Conservation (phyloP, 257 asterid species). For the Echium plantagineum region DNA sequence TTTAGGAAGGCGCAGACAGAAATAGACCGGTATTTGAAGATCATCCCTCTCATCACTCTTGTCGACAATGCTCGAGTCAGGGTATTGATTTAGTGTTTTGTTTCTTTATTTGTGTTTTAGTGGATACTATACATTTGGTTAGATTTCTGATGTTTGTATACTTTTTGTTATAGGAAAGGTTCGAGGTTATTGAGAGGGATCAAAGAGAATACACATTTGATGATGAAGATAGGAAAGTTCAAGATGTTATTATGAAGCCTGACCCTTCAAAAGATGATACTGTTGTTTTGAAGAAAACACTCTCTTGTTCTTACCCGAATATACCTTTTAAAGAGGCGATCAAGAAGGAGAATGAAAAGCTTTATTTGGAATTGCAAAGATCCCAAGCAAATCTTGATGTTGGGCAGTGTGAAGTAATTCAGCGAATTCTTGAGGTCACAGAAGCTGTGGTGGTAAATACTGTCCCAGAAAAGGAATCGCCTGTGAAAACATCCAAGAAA, state of each 20-base stretch:
- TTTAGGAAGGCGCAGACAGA: conserved; percentile 80
- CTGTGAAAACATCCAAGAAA: conserved; percentile 31
- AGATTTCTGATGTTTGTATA: background rate
- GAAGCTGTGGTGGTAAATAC: conserved; percentile 62
- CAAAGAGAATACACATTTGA: conserved; percentile 73
- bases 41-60: conserved; percentile 84
- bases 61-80: conserved; percentile 91
- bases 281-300: conserved; percentile 56
- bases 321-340: conserved; percentile 62
- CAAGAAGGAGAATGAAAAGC: conserved; percentile 65
- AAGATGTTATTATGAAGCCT: conserved; percentile 58
- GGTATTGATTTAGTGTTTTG: conserved; percentile 25
- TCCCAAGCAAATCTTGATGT: conserved; percentile 78
- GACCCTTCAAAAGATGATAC: conserved; percentile 60
- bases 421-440: conserved; percentile 80
- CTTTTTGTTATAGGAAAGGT: conserved; percentile 40
- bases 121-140: background rate
- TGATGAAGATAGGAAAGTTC: conserved; percentile 71
- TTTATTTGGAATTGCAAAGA: conserved; percentile 63
- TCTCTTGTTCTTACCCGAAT: conserved; percentile 82
- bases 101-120: background rate
- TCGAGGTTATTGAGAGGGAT: conserved; percentile 65
- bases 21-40: conserved; percentile 76
- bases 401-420: conserved; percentile 78
- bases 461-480: conserved; percentile 33